Evolutionary conservation across 306 rosid genomes (phyloP), one percentile per base, ranked within the genome.

Genomic region (Rosa lucieae): DNA sequence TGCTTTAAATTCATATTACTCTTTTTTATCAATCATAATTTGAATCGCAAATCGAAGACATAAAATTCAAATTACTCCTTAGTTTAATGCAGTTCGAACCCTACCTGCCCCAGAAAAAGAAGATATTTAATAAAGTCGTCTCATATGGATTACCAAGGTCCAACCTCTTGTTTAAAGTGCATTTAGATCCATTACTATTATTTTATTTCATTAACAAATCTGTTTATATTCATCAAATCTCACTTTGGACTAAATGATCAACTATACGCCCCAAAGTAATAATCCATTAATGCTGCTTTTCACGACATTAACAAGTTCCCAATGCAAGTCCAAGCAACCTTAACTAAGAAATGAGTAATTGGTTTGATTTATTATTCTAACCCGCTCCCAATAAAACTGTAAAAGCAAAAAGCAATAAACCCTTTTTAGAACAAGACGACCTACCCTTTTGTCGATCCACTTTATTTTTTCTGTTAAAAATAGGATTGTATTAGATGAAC

Each of bases 231-330:
- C 0, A 75, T 62, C 20, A 46, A 44, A 62, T 75, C 71, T 35
- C 12, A 10, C 59, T 61, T 75, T 46, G n/a, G 79, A 75, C 12
- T 21, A 29, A 6, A 29, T 0, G 56, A 46, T 44, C n/a, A 43
- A 40, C 43, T 1, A 73, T 55, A 21, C 44, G 21, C 5, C 35
- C 26, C 26, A 23, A 74, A 40, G 77, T 40, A 55, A 55, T 35
- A 42, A 43, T 75, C 6, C 37, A 55, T 55, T 55, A 9, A 7
- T 74, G 77, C 56, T 59, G 20, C 70, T 75, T 75, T 75, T 8
- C 3, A 75, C 26, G 18, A 43, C 69, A 59, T 26, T n/a, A 66
- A 5, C 69, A 63, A 66, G 71, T 66, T 39, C 71, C 71, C 48
- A 17, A 63, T 32, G 69, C 69, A 32, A 15, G 20, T 35, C 44